Percentiles rank a stretch among this genome's conserved stretches.
phyloP scores from a whole-genome alignment of 805 yeast species.

The Zygosaccharomyces gambellarensis region DNA sequence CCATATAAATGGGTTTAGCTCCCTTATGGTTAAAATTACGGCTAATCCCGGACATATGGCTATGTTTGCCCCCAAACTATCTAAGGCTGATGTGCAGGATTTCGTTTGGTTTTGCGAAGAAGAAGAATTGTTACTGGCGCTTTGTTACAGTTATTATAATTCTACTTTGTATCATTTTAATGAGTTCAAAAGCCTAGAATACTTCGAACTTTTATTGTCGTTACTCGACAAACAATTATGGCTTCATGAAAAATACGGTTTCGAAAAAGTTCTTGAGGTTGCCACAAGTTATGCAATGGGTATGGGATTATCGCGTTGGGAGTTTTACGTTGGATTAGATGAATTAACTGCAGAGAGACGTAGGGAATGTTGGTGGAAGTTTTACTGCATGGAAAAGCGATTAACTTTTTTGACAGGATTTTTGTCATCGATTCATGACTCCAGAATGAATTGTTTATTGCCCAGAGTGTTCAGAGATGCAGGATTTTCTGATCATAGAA shows the following conservation, averaged over 20 bases:
- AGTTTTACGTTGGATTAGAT: slow-evolving; percentile 32
- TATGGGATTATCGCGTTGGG: slow-evolving; percentile 34
- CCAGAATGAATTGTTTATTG: slow-evolving; percentile 23
- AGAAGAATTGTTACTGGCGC: slow-evolving; percentile 23
- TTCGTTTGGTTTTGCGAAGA: slow-evolving; percentile 19
- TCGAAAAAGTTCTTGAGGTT: slow-evolving; percentile 21
- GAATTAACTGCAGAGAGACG: slow-evolving; percentile 30
- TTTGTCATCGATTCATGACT: slow-evolving; percentile 22
- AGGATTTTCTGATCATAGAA: slow-evolving; percentile 23
- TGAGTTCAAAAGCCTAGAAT: slow-evolving; percentile 18
- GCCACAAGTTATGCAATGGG: slow-evolving; percentile 23
- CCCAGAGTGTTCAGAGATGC: slow-evolving; percentile 24
- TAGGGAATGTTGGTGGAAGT: slow-evolving; percentile 31
- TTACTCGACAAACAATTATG: slow-evolving; percentile 25
- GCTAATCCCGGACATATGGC: not conserved
- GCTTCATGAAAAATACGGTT: slow-evolving; percentile 25
- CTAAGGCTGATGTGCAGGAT: slow-evolving; percentile 10
- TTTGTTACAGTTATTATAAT: slow-evolving; percentile 25
- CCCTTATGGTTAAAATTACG: slow-evolving; percentile 15
- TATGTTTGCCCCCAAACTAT: not conserved
- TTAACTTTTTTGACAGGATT: slow-evolving; percentile 15
- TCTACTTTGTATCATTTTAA: slow-evolving; percentile 21
- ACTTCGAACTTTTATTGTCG: slow-evolving; percentile 26
- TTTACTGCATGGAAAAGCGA: slow-evolving; percentile 25
- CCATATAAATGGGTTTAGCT: slow-evolving; percentile 17